Evolutionary conservation across 225 moss, liverwort and hornwort species (phyloP).

Genomic region (Thuidium tamariscinum): DNA sequence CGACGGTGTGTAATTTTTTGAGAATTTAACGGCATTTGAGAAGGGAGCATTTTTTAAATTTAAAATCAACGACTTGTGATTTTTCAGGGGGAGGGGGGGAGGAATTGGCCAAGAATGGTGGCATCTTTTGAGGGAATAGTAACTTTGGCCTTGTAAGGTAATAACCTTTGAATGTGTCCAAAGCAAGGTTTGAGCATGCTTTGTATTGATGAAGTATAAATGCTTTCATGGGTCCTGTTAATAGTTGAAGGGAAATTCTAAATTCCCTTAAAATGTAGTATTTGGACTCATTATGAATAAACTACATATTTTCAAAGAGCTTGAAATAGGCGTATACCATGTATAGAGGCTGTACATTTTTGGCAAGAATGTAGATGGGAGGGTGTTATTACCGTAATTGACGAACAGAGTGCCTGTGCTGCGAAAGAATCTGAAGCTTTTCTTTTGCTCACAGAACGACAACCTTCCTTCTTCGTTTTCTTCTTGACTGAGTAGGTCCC

Average conservation of each 20-base stretch:
- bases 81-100: no score
- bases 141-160: neutral
- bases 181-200: neutral
- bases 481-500: neutral
- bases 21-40: no score
- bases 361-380: no score
- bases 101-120: no score
- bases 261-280: neutral
- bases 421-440: neutral
- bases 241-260: neutral
- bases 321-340: neutral
- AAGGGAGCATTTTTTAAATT: no score
- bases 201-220: fast-evolving
- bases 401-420: neutral
- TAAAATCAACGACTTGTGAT: no score
- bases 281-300: neutral
- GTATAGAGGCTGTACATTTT: neutral
- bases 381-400: no score
- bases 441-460: neutral
- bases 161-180: fast-evolving
- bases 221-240: neutral
- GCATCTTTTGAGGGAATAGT: no score
- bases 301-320: neutral
- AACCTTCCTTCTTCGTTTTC: neutral
- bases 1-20: no score